Percentiles rank a stretch among this genome's conserved stretches.
These are phyloP conservation scores for Penicillium polonicum DNA, from an alignment of 2,329 filamentous ascomycete genomes.

Conservation along the genomic window DNA sequence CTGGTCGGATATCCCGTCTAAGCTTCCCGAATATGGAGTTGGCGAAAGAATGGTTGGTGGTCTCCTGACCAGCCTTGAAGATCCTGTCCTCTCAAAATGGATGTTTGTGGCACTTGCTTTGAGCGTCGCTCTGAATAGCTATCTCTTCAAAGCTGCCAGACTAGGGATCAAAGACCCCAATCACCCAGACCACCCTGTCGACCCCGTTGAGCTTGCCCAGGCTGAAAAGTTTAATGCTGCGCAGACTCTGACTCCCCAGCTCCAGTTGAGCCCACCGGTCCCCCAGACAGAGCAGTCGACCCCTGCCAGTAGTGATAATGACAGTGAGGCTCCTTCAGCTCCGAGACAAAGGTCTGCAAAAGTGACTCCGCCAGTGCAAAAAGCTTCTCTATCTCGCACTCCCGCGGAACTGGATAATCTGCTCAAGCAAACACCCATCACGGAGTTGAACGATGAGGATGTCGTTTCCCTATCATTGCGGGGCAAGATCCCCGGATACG, in stretches of 20 bases:
- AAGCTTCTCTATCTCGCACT: neutral
- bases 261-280: neutral
- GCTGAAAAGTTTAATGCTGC: neutral
- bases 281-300: neutral
- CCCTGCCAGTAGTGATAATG: fast-evolving
- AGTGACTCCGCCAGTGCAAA: no score
- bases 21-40: neutral
- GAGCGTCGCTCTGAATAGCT: neutral
- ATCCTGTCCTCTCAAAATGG: neutral
- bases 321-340: neutral
- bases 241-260: neutral
- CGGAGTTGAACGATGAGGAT: neutral
- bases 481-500: neutral
- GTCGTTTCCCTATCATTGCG: neutral
- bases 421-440: neutral
- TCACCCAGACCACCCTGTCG: fast-evolving
- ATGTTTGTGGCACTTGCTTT: neutral
- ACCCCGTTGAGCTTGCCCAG: neutral
- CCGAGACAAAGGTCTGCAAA: neutral
- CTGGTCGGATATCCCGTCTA: no score
- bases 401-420: neutral
- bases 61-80: neutral
- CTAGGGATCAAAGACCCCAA: neutral
- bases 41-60: neutral
- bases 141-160: neutral